Percentiles rank a stretch among this genome's conserved stretches.
Conservation (phyloP, 164 flowering plant species). For the Kalanchoe fedtschenkoi region DNA sequence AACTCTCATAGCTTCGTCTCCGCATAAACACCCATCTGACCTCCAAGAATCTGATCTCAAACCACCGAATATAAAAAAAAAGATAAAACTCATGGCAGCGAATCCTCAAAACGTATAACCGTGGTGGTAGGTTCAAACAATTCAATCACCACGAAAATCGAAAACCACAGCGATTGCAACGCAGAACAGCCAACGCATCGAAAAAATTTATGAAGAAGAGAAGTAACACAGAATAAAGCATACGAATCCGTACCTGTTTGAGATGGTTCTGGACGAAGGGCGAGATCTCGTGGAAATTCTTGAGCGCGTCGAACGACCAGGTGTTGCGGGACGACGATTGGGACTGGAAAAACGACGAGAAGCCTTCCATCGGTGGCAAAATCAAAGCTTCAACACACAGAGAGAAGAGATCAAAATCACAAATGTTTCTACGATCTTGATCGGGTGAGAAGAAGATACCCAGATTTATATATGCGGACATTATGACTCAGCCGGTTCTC, state of each 20-base stretch:
- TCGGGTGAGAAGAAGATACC: neutral
- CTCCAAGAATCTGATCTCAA: no score
- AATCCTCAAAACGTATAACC: no score
- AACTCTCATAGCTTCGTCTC: no score
- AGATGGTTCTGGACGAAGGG: slow-evolving; percentile 56
- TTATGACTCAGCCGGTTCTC: neutral
- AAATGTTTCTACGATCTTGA: neutral
- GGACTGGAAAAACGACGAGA: slow-evolving; percentile 46
- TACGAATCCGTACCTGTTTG: slow-evolving; percentile 25
- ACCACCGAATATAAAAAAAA: no score
- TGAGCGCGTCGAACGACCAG: slow-evolving; percentile 50
- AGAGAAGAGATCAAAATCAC: neutral
- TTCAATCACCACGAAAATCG: no score
- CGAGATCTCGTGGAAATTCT: slow-evolving; percentile 58
- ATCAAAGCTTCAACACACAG: neutral
- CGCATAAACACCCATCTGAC: no score
- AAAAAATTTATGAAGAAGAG: neutral
- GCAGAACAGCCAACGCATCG: neutral
- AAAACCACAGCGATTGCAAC: no score
- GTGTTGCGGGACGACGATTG: slow-evolving; percentile 19
- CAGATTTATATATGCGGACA: neutral
- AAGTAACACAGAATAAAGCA: neutral
- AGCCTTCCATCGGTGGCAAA: slow-evolving; percentile 31
- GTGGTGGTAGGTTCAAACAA: no score
- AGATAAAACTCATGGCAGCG: no score